These are phyloP conservation scores for Triticum urartu DNA, from an alignment of 176 grass and related monocot genomes.

Conservation along the genomic window DNA sequence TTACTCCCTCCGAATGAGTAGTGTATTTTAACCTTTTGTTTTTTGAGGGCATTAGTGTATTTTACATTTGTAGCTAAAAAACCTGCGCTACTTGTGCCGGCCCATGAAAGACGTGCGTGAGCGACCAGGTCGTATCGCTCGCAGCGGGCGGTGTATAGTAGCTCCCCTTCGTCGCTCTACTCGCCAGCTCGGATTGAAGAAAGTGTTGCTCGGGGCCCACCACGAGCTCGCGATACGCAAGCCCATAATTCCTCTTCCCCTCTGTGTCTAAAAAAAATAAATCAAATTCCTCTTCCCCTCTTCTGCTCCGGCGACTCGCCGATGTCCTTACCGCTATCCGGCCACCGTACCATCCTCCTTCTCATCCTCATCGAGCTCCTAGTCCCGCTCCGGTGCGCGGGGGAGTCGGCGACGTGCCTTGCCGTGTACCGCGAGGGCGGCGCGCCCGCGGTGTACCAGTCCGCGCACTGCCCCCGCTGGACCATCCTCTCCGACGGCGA, in stretches of 20 bases:
- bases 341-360: neutral
- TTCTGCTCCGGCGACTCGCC: conserved; percentile 20
- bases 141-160: too few relatives aligned
- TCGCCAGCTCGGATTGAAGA: neutral
- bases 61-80: too few relatives aligned
- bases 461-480: conserved; percentile 84
- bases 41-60: too few relatives aligned
- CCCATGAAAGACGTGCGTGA: too few relatives aligned
- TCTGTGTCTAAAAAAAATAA: too few relatives aligned
- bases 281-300: neutral
- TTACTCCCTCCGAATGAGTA: too few relatives aligned
- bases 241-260: neutral
- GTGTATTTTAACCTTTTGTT: too few relatives aligned
- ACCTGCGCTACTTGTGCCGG: too few relatives aligned
- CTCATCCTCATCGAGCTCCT: neutral
- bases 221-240: neutral
- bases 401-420: conserved; percentile 71
- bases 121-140: too few relatives aligned
- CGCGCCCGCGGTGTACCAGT: conserved; percentile 83
- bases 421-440: conserved; percentile 81
- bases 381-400: conserved; percentile 15
- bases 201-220: neutral
- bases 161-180: too few relatives aligned
- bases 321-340: conserved; percentile 12
- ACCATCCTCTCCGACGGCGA: conserved; percentile 44